These are phyloP conservation scores for Holtermanniella nyarrowii DNA, from an alignment of 768 basidiomycete species.

Conservation along the genomic window DNA sequence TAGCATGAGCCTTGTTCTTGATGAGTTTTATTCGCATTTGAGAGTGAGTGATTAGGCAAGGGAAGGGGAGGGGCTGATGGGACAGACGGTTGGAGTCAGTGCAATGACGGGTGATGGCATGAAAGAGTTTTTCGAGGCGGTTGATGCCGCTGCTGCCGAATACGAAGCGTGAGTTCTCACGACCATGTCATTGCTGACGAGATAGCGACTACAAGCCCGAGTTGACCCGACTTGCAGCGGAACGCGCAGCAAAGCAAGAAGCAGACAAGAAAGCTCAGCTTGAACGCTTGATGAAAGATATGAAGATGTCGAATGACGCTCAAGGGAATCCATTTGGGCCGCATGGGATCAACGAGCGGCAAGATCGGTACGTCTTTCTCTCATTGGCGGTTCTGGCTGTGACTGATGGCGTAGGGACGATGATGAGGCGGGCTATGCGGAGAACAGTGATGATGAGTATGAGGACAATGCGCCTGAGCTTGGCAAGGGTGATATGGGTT, in stretches of 20 bases:
- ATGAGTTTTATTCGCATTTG: conserved; percentile 95
- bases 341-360: conserved; percentile 32
- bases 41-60: conserved; percentile 49
- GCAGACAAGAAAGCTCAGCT: conserved; percentile 38
- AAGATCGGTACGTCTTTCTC: conserved; percentile 27
- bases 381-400: background rate
- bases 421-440: conserved; percentile 20
- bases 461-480: conserved; percentile 19
- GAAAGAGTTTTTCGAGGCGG: conserved; percentile 80
- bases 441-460: conserved; percentile 29
- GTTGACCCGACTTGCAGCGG: conserved; percentile 53
- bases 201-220: conserved; percentile 88
- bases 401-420: conserved; percentile 7
- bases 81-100: conserved; percentile 84
- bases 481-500: conserved; percentile 24
- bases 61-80: background rate
- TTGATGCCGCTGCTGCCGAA: conserved; percentile 74
- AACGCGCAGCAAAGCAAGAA: conserved; percentile 35
- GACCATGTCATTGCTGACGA: conserved; percentile 1
- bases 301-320: conserved; percentile 20
- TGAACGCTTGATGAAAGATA: conserved; percentile 40
- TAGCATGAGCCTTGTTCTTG: conserved; percentile 93
- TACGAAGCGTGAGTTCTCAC: conserved; percentile 62
- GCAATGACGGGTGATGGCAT: conserved; percentile 93
- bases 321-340: conserved; percentile 39